Evolutionary conservation across 768 basidiomycete species (phyloP).

Genomic region (Antrodiella citrinella): DNA sequence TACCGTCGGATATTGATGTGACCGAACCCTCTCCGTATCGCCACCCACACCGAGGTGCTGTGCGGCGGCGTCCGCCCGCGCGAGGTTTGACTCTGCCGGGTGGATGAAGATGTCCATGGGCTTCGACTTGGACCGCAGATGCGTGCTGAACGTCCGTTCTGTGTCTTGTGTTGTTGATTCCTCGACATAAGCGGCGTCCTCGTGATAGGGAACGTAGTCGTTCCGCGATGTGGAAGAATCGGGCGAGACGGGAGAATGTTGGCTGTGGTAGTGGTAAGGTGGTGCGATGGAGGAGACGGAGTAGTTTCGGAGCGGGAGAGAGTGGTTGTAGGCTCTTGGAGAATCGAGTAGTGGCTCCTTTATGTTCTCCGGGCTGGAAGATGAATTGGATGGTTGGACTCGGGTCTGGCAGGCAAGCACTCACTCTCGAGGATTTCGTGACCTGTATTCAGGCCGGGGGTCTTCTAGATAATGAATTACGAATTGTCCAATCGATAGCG

Average conservation of each 20-base stretch:
- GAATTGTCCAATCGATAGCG: constrained; percentile 53
- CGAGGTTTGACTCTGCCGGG: constrained; percentile 52
- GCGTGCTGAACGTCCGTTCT: constrained; percentile 15
- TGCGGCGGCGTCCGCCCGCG: constrained; percentile 58
- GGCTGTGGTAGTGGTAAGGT: constrained; percentile 7
- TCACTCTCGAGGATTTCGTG: constrained; percentile 8
- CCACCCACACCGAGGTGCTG: constrained; percentile 43
- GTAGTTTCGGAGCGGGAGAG: constrained; percentile 5
- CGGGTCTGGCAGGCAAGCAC: not conserved
- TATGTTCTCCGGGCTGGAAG: constrained; percentile 15
- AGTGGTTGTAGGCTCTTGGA: constrained; percentile 9
- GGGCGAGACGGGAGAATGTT: constrained; percentile 6
- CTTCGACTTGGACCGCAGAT: constrained; percentile 44
- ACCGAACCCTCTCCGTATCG: constrained; percentile 40
- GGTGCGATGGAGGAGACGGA: constrained; percentile 3
- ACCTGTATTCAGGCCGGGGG: not conserved
- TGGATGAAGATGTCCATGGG: constrained; percentile 53
- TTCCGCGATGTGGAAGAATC: constrained; percentile 13
- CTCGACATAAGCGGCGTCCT: not conserved
- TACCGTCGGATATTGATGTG: constrained; percentile 27
- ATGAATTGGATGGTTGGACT: not conserved
- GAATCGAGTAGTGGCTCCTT: constrained; percentile 19
- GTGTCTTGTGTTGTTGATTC: not conserved
- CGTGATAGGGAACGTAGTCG: not conserved
- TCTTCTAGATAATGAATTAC: constrained; percentile 35